Percentiles rank a stretch among this genome's conserved stretches.
These are phyloP conservation scores for Cardamine resedifolia DNA, from an alignment of 345 rosid species.

Conservation along the genomic window DNA sequence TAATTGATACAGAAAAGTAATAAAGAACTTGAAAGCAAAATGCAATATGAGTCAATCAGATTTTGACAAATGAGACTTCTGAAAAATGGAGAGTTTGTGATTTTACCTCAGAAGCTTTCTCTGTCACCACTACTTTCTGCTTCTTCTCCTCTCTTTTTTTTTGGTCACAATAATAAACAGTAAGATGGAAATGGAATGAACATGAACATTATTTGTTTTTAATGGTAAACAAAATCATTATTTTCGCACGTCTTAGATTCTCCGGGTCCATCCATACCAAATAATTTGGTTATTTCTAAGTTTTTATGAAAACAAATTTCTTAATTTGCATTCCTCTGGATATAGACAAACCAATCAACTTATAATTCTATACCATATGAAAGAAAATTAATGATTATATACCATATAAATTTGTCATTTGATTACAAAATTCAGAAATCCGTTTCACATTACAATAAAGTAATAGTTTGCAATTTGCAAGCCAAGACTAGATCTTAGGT, in stretches of 20 bases:
- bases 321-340: not conserved
- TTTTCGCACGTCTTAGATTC: constrained; percentile 39
- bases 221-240: constrained; percentile 33
- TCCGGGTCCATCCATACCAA: constrained; percentile 9
- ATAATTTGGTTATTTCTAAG: not conserved
- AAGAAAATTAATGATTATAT: not conserved
- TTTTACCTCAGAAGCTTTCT: constrained; percentile 26
- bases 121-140: not conserved
- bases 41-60: not conserved
- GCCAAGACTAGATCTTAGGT: constrained; percentile 22
- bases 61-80: not conserved
- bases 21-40: constrained; percentile 3
- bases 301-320: not conserved
- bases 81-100: not conserved
- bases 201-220: constrained; percentile 29
- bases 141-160: constrained; percentile 7
- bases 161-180: constrained; percentile 7
- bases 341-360: constrained; percentile 8
- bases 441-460: constrained; percentile 14
- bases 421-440: not conserved
- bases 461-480: constrained; percentile 26
- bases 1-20: not conserved
- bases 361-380: not conserved
- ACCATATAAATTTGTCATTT: not conserved
- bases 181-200: constrained; percentile 25